These are phyloP conservation scores for Oryza rufipogon DNA, from an alignment of 176 grass and related monocot species.

Conservation along the genomic window DNA sequence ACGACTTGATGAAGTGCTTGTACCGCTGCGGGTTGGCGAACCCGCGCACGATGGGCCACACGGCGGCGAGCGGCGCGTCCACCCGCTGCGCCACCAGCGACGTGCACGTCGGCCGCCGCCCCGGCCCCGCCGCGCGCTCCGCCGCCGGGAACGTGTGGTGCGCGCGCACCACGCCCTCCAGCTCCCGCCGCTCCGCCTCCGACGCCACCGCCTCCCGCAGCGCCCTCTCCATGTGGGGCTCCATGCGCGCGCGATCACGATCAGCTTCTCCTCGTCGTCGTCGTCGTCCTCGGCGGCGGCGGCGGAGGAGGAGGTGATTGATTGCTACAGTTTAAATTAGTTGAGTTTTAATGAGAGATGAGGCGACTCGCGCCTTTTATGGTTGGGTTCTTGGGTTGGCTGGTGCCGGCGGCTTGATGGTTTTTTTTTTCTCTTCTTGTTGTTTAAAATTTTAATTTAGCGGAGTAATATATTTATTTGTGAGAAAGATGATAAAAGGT, in stretches of 20 bases:
- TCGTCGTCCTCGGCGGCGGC: not conserved
- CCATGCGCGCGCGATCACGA: constrained; percentile 13
- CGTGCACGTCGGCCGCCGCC: constrained; percentile 53
- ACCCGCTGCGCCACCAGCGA: constrained; percentile 86
- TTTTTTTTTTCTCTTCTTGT: not conserved
- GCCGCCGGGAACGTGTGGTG: constrained; percentile 62
- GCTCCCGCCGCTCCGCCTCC: constrained; percentile 38
- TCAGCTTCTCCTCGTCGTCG: not conserved
- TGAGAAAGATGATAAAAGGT: no score
- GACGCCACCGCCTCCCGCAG: constrained; percentile 40
- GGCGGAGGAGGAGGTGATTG: not conserved
- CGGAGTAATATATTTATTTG: no score
- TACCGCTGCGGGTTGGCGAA: constrained; percentile 82
- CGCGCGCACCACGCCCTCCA: constrained; percentile 47
- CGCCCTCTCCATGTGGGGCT: constrained; percentile 54
- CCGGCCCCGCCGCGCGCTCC: not conserved
- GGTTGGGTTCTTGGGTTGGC: constrained; percentile 28
- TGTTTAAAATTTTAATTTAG: no score
- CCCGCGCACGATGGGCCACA: constrained; percentile 85
- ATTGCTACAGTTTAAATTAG: not conserved
- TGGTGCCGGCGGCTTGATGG: not conserved
- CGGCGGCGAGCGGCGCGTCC: constrained; percentile 64
- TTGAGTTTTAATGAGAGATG: not conserved
- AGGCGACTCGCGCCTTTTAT: constrained; percentile 44
- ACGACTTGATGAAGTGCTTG: constrained; percentile 98